These are phyloP conservation scores for Leishmania amazonensis DNA, from an alignment of 208 protist genomes.

Conservation along the genomic window DNA sequence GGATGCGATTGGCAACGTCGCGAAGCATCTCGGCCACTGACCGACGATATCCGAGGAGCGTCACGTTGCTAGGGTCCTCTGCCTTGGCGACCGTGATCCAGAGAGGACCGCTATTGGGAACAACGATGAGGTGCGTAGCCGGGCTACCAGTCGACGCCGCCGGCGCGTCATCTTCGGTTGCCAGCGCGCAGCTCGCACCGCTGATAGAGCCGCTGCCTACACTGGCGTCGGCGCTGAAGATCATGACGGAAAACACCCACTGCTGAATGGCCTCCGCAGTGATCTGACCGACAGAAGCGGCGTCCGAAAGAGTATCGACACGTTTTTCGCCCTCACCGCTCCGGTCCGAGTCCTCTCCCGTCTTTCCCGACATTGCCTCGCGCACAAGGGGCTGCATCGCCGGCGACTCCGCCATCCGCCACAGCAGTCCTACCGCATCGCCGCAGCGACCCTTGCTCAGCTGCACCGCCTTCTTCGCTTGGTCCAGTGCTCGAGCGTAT, in stretches of 20 bases:
- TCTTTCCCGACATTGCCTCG: constrained; percentile 4
- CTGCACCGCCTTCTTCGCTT: constrained; percentile 69
- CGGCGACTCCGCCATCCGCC: constrained; percentile 45
- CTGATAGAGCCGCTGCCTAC: not conserved
- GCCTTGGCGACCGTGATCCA: constrained; percentile 65
- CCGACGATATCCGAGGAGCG: constrained; percentile 66
- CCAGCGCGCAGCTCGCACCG: not conserved
- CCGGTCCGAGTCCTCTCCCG: not conserved
- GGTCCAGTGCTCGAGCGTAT: constrained; percentile 56
- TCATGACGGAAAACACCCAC: constrained; percentile 27
- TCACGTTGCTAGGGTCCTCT: constrained; percentile 66
- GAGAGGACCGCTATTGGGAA: constrained; percentile 54
- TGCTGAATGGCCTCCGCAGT: constrained; percentile 13
- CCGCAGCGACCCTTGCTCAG: constrained; percentile 39
- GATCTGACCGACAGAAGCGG: not conserved
- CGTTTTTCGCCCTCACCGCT: not conserved
- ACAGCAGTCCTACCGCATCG: constrained; percentile 74
- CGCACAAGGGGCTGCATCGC: constrained; percentile 28
- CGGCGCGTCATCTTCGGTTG: not conserved
- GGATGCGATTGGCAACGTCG: constrained; percentile 49
- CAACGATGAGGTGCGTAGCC: not conserved
- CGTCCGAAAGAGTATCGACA: not conserved
- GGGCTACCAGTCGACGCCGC: not conserved
- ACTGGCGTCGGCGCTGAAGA: not conserved
- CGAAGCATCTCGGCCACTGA: constrained; percentile 61